A percentile compares a stretch with the other conserved stretches of the same genome.
These are phyloP conservation scores for Corynascus novoguineensis DNA, from an alignment of 495 filamentous ascomycete species.

Conservation along the genomic window DNA sequence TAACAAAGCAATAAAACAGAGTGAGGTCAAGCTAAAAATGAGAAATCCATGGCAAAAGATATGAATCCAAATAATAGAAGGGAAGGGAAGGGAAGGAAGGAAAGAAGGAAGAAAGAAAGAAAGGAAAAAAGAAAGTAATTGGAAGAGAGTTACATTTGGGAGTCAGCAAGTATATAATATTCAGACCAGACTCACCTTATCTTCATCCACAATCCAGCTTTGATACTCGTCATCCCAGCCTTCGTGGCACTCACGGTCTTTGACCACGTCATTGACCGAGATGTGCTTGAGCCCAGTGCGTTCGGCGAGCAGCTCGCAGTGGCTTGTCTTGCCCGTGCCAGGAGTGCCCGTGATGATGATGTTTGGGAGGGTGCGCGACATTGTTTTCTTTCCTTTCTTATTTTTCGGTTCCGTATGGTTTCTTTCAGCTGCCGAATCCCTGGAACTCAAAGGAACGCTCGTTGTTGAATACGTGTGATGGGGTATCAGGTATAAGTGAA, in stretches of 20 bases:
- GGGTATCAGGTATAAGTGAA: slow-evolving; percentile 3
- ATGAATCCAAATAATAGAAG: slow-evolving; percentile 5
- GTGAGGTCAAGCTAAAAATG: neutral
- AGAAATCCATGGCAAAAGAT: neutral
- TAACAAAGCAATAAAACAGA: neutral
- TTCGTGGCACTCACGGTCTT: slow-evolving; percentile 75
- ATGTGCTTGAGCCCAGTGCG: slow-evolving; percentile 63
- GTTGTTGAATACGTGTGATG: neutral
- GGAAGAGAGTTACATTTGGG: too few relatives aligned
- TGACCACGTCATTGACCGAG: slow-evolving; percentile 84
- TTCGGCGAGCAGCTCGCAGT: slow-evolving; percentile 72
- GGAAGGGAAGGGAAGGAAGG: neutral
- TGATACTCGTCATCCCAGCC: slow-evolving; percentile 77
- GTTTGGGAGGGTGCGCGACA: slow-evolving; percentile 64
- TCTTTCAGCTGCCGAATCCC: too few relatives aligned
- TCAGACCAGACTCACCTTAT: slow-evolving; percentile 77
- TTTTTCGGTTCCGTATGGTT: neutral
- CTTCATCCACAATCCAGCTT: slow-evolving; percentile 94
- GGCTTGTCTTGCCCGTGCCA: slow-evolving; percentile 89
- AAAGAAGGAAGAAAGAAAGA: neutral
- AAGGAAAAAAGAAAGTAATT: slow-evolving; percentile 7
- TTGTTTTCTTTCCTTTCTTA: slow-evolving; percentile 19
- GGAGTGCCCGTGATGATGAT: slow-evolving; percentile 94
- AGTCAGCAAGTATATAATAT: too few relatives aligned
- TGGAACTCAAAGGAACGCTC: too few relatives aligned